These are phyloP conservation scores for Podaxis sp. DNA, from an alignment of 768 basidiomycete genomes.

Conservation along the genomic window DNA sequence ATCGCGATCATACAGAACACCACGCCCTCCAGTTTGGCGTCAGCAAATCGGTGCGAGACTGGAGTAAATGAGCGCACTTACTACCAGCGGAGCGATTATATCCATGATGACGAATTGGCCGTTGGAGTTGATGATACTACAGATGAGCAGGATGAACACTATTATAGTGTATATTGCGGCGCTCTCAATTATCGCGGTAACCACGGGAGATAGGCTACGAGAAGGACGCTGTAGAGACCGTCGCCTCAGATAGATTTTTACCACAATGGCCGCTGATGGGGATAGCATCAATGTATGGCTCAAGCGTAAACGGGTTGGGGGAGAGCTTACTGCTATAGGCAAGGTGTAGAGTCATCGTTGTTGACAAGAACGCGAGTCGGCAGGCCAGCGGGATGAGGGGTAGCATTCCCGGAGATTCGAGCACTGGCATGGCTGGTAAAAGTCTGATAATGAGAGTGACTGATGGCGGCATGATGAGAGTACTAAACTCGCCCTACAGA, in stretches of 20 bases:
- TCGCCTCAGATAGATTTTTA: not conserved
- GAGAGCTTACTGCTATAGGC: not conserved
- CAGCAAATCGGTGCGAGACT: not conserved
- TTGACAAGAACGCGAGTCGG: not conserved
- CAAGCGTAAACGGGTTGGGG: not conserved
- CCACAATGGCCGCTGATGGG: not conserved
- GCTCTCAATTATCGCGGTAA: conserved; percentile 5
- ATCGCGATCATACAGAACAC: conserved; percentile 7
- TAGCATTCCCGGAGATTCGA: not conserved
- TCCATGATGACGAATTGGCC: conserved; percentile 9
- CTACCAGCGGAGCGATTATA: not conserved
- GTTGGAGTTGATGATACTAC: not conserved
- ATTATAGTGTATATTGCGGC: conserved; percentile 2
- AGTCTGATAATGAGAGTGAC: not conserved
- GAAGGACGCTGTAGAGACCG: not conserved
- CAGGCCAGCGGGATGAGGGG: conserved; percentile 3
- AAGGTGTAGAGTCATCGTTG: not conserved
- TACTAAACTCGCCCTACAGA: not conserved
- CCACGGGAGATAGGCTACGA: conserved; percentile 1
- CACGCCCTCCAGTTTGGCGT: not conserved
- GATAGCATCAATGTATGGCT: no score
- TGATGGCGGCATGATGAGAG: not conserved
- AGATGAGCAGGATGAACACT: conserved; percentile 4
- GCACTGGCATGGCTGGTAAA: not conserved
- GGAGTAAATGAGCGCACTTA: not conserved